These are phyloP conservation scores for Magnaporthales sp. DNA, from an alignment of 2,329 filamentous ascomycete genomes.

Conservation along the genomic window DNA sequence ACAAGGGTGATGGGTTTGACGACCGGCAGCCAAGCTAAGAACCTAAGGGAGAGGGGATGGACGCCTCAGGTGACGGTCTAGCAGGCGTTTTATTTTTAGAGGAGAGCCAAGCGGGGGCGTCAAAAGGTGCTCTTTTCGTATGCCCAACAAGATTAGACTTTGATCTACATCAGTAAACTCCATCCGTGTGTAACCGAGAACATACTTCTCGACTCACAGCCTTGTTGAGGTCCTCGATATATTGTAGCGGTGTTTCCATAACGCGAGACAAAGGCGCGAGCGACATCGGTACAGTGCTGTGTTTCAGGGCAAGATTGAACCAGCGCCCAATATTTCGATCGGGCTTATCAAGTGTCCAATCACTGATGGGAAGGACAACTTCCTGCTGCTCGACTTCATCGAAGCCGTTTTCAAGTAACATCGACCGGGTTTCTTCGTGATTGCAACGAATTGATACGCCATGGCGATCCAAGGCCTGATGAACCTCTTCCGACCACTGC, in stretches of 20 bases:
- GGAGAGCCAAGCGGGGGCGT: too few relatives aligned
- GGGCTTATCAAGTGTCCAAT: conserved; percentile 58
- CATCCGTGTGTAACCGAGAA: too few relatives aligned
- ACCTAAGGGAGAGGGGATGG: too few relatives aligned
- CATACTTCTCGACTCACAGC: conserved; percentile 61
- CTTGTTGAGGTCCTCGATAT: conserved; percentile 54
- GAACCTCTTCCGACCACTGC: conserved; percentile 62
- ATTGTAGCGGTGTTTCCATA: conserved; percentile 48
- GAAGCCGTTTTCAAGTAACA: conserved; percentile 66
- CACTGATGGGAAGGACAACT: conserved; percentile 63
- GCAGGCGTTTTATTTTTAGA: too few relatives aligned
- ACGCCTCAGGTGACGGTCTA: too few relatives aligned
- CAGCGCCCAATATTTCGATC: conserved; percentile 65
- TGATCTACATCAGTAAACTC: too few relatives aligned
- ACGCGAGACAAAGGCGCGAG: conserved; percentile 64
- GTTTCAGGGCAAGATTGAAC: conserved; percentile 72
- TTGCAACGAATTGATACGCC: conserved; percentile 57
- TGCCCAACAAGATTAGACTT: too few relatives aligned
- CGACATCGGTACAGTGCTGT: conserved; percentile 65
- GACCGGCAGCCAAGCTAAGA: too few relatives aligned
- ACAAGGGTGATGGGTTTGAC: too few relatives aligned
- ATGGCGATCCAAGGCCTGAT: conserved; percentile 56
- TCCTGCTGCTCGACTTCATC: conserved; percentile 66
- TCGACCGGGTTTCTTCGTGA: conserved; percentile 39
- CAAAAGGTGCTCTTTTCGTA: too few relatives aligned